A percentile compares a stretch with the other conserved stretches of the same genome.
Conservation (phyloP, 345 rosid species). For the Aegle marmelos region DNA sequence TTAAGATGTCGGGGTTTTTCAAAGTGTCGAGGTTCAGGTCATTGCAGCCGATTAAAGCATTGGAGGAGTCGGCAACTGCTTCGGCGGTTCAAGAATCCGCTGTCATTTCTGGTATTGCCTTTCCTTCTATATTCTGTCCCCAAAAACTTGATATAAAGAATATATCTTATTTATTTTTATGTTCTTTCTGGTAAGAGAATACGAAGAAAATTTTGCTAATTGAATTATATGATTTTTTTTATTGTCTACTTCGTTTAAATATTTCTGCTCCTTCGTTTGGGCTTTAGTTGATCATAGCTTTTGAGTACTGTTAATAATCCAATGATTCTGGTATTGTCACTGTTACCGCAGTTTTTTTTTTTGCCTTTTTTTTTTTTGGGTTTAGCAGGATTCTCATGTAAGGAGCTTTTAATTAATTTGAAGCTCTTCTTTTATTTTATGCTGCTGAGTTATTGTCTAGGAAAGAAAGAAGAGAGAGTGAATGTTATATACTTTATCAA, state of each 20-base stretch:
- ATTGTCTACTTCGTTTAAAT: not conserved
- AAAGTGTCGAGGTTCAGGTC: slow-evolving; percentile 16
- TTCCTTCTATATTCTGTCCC: not conserved
- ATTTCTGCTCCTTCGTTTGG: not conserved
- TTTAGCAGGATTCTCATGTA: not conserved
- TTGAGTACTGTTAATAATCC: not conserved
- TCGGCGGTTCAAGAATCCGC: slow-evolving; percentile 23
- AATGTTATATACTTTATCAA: not conserved
- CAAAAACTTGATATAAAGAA: not conserved
- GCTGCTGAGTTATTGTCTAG: not conserved
- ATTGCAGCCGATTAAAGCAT: slow-evolving; percentile 40
- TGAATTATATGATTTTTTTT: not conserved
- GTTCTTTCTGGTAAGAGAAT: no score
- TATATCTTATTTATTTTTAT: not conserved
- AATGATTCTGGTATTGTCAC: not conserved
- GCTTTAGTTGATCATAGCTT: not conserved
- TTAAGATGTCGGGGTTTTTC: slow-evolving; percentile 8
- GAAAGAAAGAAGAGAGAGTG: not conserved
- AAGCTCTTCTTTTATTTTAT: not conserved
- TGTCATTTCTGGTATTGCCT: slow-evolving; percentile 31
- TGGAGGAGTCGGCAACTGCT: slow-evolving; percentile 39
- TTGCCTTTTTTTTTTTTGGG: not conserved
- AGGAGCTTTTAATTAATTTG: not conserved
- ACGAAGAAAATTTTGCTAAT: not conserved
- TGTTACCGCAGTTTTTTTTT: not conserved